Evolutionary conservation across 768 basidiomycete genomes (phyloP).

Genomic region (Tylopilus vinaceipallidus): DNA sequence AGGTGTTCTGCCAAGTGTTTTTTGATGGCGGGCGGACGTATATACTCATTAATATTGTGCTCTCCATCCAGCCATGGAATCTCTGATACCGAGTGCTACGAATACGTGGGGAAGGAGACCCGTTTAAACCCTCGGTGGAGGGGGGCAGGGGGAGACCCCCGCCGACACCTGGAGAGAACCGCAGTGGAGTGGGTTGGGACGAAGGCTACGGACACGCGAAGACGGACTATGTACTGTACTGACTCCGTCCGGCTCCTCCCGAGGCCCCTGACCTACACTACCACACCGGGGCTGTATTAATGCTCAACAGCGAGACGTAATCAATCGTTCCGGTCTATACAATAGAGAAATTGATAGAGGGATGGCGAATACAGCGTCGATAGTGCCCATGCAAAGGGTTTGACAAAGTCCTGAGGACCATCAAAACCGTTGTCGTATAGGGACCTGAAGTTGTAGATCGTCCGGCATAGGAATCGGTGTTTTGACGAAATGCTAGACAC

Average conservation of each 20-base stretch:
- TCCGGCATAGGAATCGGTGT: slow-evolving; percentile 57
- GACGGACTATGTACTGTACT: too few relatives aligned
- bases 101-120: slow-evolving; percentile 3
- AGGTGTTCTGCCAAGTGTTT: slow-evolving; percentile 55
- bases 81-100: slow-evolving; percentile 70
- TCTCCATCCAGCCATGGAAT: too few relatives aligned
- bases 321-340: slow-evolving; percentile 69
- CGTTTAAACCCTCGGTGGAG: too few relatives aligned
- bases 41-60: slow-evolving; percentile 65
- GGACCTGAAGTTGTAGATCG: slow-evolving; percentile 50
- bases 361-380: neutral
- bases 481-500: slow-evolving; percentile 63
- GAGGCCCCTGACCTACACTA: too few relatives aligned
- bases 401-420: slow-evolving; percentile 40
- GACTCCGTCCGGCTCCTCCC: too few relatives aligned
- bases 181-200: too few relatives aligned
- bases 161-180: too few relatives aligned
- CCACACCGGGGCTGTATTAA: slow-evolving; percentile 56
- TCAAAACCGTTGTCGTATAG: slow-evolving; percentile 37
- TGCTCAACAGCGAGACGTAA: slow-evolving; percentile 49
- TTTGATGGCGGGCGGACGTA: slow-evolving; percentile 60
- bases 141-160: too few relatives aligned
- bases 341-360: neutral
- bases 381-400: slow-evolving; percentile 49
- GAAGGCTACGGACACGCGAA: too few relatives aligned